A percentile compares a stretch with the other conserved stretches of the same genome.
Conservation (phyloP, 139 green algal genomes). For the Coelastrella sp. region DNA sequence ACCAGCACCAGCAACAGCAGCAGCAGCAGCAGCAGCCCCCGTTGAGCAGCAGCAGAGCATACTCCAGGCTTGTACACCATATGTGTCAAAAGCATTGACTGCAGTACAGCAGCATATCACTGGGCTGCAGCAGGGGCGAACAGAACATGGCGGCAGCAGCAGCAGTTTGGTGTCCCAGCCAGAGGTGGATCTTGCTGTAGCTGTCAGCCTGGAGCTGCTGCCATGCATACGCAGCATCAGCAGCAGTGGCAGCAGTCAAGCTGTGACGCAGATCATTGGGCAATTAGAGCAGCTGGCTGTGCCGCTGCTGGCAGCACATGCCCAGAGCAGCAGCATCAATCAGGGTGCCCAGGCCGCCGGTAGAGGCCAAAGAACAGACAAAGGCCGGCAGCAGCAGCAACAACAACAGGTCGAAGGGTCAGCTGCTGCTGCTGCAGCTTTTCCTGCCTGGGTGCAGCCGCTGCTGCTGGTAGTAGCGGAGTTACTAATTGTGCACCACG, state of each 20-base stretch:
- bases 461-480: background rate
- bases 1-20: background rate
- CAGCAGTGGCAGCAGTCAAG: constrained; percentile 32
- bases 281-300: background rate
- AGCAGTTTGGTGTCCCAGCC: background rate
- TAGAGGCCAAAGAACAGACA: too few relatives aligned
- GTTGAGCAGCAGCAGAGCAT: background rate
- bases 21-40: background rate
- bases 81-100: background rate
- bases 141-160: constrained; percentile 14
- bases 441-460: background rate
- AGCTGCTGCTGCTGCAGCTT: too few relatives aligned
- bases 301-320: background rate
- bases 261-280: background rate
- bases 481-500: background rate
- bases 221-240: background rate
- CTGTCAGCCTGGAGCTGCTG: constrained; percentile 23
- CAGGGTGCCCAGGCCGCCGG: too few relatives aligned
- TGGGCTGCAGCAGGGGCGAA: background rate
- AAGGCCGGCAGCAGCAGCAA: constrained; percentile 18
- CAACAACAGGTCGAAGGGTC: background rate
- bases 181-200: background rate
- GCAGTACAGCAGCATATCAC: background rate
- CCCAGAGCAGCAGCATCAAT: constrained; percentile 7
- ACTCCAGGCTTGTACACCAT: background rate